Conservation (phyloP, 345 rosid genomes). For the Populus ilicifolia region DNA sequence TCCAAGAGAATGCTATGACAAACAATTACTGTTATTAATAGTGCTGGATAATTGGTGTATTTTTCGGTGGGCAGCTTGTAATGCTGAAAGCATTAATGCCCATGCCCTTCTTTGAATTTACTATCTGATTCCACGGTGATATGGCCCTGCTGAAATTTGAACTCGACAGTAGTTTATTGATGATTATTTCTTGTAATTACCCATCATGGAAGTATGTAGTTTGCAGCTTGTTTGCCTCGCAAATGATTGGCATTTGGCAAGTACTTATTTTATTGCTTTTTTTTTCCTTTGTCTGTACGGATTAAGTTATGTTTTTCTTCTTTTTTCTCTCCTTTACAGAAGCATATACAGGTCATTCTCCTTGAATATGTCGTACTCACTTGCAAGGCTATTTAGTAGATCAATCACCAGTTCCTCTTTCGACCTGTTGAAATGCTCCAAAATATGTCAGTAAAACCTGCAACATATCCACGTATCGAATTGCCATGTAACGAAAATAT, state of each 20-base stretch:
- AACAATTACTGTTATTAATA: neutral
- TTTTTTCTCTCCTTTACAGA: constrained; percentile 13
- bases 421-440: constrained; percentile 34
- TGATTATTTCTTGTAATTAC: neutral
- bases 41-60: neutral
- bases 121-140: neutral
- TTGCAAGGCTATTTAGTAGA: constrained; percentile 27
- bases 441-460: constrained; percentile 34
- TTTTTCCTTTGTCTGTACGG: neutral
- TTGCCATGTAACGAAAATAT: neutral
- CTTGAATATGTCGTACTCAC: constrained; percentile 34
- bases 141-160: neutral
- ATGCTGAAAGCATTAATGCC: neutral
- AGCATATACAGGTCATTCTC: constrained; percentile 36
- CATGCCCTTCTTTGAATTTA: neutral
- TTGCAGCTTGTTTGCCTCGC: neutral
- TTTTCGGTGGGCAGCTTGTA: neutral
- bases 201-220: neutral
- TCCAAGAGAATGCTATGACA: too few species aligned
- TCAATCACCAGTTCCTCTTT: constrained; percentile 27
- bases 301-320: neutral
- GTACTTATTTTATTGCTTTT: too few species aligned
- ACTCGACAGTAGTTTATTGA: neutral
- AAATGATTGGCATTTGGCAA: neutral
- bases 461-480: constrained; percentile 7